A percentile compares a stretch with the other conserved stretches of the same genome.
These are phyloP conservation scores for Dimargaris cristalligena DNA, from an alignment of 192 early-diverging fungal species.

Conservation along the genomic window DNA sequence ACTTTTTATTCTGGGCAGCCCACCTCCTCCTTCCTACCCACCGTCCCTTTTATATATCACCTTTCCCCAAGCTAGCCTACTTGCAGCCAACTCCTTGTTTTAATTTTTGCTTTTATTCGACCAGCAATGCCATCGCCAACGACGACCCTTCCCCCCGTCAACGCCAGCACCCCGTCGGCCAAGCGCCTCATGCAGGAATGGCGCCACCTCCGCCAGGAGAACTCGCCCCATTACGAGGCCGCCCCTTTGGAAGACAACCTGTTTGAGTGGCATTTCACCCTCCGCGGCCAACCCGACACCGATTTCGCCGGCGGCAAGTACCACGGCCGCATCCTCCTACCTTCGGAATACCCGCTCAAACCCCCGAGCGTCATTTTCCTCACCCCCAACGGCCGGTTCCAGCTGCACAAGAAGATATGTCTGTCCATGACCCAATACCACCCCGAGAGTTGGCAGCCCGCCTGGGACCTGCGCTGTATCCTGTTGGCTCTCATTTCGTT, in stretches of 20 bases:
- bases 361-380: conserved; percentile 63
- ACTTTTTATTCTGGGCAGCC: no score
- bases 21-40: no score
- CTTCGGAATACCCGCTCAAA: conserved; percentile 91
- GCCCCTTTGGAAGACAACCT: conserved; percentile 53
- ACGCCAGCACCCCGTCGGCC: background rate
- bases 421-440: conserved; percentile 86
- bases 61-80: no score
- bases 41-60: no score
- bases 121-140: no score
- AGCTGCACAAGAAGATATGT: conserved; percentile 86
- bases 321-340: conserved; percentile 83
- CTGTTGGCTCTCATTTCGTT: conserved; percentile 77
- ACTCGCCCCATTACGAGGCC: background rate
- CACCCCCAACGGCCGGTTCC: conserved; percentile 78
- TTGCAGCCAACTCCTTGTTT: no score
- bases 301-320: conserved; percentile 74
- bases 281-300: conserved; percentile 71
- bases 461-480: conserved; percentile 90
- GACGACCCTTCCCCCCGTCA: background rate
- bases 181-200: conserved; percentile 9
- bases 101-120: no score
- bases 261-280: conserved; percentile 96
- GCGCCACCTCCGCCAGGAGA: background rate
- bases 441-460: conserved; percentile 90